Percentiles rank a stretch among this genome's conserved stretches.
Conservation (phyloP, 768 basidiomycete species). For the Pleurotus eryngii region DNA sequence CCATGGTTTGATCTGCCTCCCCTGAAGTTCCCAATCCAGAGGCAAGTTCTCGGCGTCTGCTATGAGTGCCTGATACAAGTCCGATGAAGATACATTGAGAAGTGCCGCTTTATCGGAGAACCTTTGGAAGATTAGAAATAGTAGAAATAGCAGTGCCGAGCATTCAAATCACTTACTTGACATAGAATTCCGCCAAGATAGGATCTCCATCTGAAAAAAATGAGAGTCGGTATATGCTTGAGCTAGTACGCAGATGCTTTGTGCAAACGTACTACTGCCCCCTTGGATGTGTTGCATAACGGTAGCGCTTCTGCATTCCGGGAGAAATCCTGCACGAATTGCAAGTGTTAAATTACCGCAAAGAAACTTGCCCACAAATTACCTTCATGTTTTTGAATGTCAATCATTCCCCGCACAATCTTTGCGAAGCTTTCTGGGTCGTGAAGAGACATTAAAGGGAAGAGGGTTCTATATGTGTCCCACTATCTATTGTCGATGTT, state of each 20-base stretch:
- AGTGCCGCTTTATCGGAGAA: constrained; percentile 45
- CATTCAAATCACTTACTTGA: constrained; percentile 39
- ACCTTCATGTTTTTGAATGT: constrained; percentile 68
- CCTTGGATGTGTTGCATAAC: constrained; percentile 53
- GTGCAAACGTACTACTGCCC: constrained; percentile 51
- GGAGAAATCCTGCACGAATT: constrained; percentile 54
- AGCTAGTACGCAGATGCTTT: neutral
- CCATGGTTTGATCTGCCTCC: constrained; percentile 55
- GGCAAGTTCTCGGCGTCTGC: constrained; percentile 58
- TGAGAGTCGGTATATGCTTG: neutral
- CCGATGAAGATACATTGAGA: constrained; percentile 43
- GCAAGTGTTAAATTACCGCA: neutral
- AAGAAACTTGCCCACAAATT: neutral
- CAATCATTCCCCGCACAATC: constrained; percentile 62
- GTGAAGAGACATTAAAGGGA: constrained; percentile 60
- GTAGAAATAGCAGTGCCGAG: too few species aligned
- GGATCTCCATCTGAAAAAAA: constrained; percentile 54
- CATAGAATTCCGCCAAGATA: constrained; percentile 61
- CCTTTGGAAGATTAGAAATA: constrained; percentile 22
- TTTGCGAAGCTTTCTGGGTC: constrained; percentile 56
- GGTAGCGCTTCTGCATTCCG: constrained; percentile 60
- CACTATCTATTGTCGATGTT: constrained; percentile 33
- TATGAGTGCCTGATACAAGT: constrained; percentile 53
- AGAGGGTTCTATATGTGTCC: constrained; percentile 65
- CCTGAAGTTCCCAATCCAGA: constrained; percentile 60